phyloP scores from a whole-genome alignment of 2,329 filamentous ascomycete species.

The Penicillium capsulatum region DNA sequence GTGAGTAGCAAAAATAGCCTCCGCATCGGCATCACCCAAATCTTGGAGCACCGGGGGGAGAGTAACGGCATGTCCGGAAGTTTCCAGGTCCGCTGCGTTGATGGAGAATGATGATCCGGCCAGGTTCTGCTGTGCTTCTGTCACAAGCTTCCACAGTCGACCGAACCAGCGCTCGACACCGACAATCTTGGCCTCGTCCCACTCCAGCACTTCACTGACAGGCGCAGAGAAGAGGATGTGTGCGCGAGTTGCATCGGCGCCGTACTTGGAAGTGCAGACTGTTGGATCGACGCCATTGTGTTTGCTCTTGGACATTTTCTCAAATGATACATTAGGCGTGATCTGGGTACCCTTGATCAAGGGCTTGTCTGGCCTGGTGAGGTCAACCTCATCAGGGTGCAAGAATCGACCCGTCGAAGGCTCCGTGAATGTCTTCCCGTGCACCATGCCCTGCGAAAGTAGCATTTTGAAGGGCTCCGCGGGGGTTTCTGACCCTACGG shows the following conservation, averaged over 20 bases:
- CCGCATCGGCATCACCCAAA: slow-evolving; percentile 35
- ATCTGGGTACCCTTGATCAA: slow-evolving; percentile 60
- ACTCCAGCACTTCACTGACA: slow-evolving; percentile 76
- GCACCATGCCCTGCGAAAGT: slow-evolving; percentile 88
- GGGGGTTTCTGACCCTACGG: slow-evolving; percentile 30
- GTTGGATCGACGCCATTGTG: slow-evolving; percentile 84
- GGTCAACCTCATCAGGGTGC: slow-evolving; percentile 68
- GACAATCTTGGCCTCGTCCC: slow-evolving; percentile 78
- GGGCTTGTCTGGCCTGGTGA: slow-evolving; percentile 54
- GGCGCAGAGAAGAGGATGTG: slow-evolving; percentile 89
- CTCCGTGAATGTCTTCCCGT: slow-evolving; percentile 76
- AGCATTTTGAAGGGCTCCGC: slow-evolving; percentile 78
- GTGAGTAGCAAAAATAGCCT: slow-evolving; percentile 64
- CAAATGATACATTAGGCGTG: slow-evolving; percentile 61
- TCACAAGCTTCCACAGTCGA: slow-evolving; percentile 59
- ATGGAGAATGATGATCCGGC: slow-evolving; percentile 20
- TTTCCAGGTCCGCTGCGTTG: slow-evolving; percentile 16
- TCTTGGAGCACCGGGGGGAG: slow-evolving; percentile 28
- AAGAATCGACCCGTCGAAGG: slow-evolving; percentile 72
- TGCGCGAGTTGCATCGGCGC: slow-evolving; percentile 76
- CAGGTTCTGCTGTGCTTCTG: slow-evolving; percentile 31
- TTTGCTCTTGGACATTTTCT: slow-evolving; percentile 96
- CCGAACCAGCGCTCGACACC: slow-evolving; percentile 78
- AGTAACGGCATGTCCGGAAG: slow-evolving; percentile 20
- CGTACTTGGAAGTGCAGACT: slow-evolving; percentile 66